Conservation (phyloP, 352 stramenopile species). For the Globisporangium spinosum region DNA sequence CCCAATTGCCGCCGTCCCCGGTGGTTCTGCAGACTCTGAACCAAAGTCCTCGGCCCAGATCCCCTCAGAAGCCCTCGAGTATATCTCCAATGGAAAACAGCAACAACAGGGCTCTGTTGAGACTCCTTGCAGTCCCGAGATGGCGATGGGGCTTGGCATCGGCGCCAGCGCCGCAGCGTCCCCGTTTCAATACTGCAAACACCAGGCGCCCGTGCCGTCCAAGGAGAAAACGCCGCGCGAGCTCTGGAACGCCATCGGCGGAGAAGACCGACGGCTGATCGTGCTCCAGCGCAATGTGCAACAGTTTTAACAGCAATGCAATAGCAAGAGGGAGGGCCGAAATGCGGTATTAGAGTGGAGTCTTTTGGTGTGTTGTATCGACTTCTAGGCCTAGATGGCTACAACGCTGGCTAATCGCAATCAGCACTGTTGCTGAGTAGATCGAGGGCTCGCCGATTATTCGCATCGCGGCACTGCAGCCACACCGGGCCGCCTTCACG, state of each 20-base stretch:
- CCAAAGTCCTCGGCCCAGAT: slow-evolving; percentile 22
- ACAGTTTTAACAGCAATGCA: slow-evolving; percentile 2
- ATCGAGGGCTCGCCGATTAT: neutral
- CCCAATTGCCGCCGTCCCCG: slow-evolving; percentile 18
- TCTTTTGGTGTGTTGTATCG: no score
- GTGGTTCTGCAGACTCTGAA: slow-evolving; percentile 25
- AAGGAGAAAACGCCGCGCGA: slow-evolving; percentile 65
- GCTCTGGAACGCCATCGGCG: slow-evolving; percentile 75
- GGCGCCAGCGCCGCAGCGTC: slow-evolving; percentile 9
- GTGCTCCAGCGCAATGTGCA: slow-evolving; percentile 55
- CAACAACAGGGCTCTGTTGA: neutral
- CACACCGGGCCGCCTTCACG: slow-evolving; percentile 50
- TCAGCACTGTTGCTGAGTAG: neutral
- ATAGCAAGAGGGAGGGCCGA: neutral
- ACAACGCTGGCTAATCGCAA: slow-evolving; percentile 1
- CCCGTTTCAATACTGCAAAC: slow-evolving; percentile 54
- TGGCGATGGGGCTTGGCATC: slow-evolving; percentile 18
- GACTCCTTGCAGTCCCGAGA: neutral
- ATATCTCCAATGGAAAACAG: neutral
- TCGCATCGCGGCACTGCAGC: slow-evolving; percentile 30
- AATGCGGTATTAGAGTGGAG: neutral
- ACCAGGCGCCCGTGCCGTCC: slow-evolving; percentile 44
- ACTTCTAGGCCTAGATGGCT: neutral
- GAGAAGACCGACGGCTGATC: slow-evolving; percentile 67
- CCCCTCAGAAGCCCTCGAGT: neutral